These are phyloP conservation scores for Solanum piurae DNA, from an alignment of 257 asterid genomes.

Conservation along the genomic window DNA sequence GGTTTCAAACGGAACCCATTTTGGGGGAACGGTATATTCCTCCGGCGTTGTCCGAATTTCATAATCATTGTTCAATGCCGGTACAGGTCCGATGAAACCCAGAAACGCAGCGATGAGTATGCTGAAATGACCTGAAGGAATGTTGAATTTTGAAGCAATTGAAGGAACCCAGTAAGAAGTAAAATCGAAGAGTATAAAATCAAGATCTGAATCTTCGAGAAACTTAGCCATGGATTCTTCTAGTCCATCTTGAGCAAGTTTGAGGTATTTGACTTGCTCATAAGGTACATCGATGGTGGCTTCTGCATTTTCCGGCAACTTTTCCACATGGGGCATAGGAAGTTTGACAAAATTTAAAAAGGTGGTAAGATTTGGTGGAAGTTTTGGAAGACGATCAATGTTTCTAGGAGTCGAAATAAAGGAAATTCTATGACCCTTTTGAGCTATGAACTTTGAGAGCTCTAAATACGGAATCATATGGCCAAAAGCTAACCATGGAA, in stretches of 20 bases:
- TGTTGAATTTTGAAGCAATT: not conserved
- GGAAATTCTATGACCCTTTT: conserved; percentile 38
- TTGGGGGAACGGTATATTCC: conserved; percentile 12
- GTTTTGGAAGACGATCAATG: conserved; percentile 45
- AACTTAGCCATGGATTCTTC: conserved; percentile 7
- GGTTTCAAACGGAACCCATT: conserved; percentile 25
- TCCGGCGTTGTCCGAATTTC: conserved; percentile 5
- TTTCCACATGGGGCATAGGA: conserved; percentile 13
- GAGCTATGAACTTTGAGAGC: conserved; percentile 38
- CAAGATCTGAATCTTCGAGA: conserved; percentile 9
- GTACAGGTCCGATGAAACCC: conserved; percentile 1
- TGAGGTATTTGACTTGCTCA: conserved; percentile 23
- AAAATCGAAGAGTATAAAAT: conserved; percentile 22
- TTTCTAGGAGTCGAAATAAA: conserved; percentile 47
- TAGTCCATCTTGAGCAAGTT: conserved; percentile 17
- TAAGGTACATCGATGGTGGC: conserved; percentile 17
- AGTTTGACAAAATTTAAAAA: conserved; percentile 20
- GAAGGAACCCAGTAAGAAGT: conserved; percentile 17
- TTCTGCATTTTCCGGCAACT: conserved; percentile 19
- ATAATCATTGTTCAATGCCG: not conserved
- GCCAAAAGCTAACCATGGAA: conserved; percentile 65
- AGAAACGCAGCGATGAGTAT: not conserved
- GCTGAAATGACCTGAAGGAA: conserved; percentile 4
- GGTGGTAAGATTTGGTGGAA: conserved; percentile 21
- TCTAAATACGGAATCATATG: conserved; percentile 44